A percentile compares a stretch with the other conserved stretches of the same genome.
These are phyloP conservation scores for Kwoniella bestiolae DNA, from an alignment of 768 basidiomycete species.

Conservation along the genomic window DNA sequence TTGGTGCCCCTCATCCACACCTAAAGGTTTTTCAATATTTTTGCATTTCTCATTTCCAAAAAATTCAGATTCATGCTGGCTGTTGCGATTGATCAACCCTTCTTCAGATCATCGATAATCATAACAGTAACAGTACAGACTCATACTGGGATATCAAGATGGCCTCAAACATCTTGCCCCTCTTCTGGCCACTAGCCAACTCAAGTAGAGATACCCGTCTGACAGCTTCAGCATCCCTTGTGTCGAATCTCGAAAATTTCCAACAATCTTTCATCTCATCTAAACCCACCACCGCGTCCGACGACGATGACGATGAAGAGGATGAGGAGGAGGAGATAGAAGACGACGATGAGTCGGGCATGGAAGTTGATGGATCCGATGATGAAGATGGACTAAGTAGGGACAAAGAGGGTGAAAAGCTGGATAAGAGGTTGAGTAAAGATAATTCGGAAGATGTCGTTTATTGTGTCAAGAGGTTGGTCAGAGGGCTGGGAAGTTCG, in stretches of 20 bases:
- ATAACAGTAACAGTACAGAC: background rate
- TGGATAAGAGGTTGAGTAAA: constrained; percentile 60
- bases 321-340: constrained; percentile 48
- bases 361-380: constrained; percentile 48
- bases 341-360: constrained; percentile 46
- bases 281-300: constrained; percentile 5
- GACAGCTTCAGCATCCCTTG: constrained; percentile 81
- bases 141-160: constrained; percentile 15
- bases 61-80: background rate
- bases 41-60: background rate
- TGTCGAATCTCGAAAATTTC: constrained; percentile 80
- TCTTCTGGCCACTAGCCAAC: constrained; percentile 93
- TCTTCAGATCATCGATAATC: background rate
- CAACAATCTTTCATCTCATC: constrained; percentile 64
- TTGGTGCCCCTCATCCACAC: background rate
- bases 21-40: constrained; percentile 3
- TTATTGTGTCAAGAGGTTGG: constrained; percentile 84
- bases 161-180: constrained; percentile 85
- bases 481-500: constrained; percentile 87
- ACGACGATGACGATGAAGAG: constrained; percentile 60
- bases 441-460: constrained; percentile 88
- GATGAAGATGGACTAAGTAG: constrained; percentile 36
- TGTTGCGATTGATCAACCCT: background rate
- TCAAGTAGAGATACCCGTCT: constrained; percentile 76
- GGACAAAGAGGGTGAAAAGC: constrained; percentile 32